Evolutionary conservation across 1,284 basidiomycete species (phyloP), one percentile per base, ranked within the genome.

Genomic region (Trametes pubescens): DNA sequence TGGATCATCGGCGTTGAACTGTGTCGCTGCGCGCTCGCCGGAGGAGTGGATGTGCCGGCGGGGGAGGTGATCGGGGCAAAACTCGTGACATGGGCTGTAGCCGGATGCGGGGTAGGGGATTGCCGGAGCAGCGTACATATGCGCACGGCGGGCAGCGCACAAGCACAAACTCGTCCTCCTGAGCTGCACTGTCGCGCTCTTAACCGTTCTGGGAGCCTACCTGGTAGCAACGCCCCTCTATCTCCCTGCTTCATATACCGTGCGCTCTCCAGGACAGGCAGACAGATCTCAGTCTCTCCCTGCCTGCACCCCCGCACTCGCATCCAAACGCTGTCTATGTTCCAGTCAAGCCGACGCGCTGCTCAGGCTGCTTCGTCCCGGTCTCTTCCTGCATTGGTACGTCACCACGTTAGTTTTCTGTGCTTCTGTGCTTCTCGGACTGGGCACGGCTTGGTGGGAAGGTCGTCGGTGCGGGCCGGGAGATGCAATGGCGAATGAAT

Each of bases 91-190:
- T 26, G 22, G 51, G 47, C 22, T 24, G 29, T 52, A n/a, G 51
- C 64, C 67, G 67, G 67, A 63, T 65, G 65, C 67, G 67, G 67
- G 65, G 65, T 57, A 47, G 59, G 38, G 43, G 57, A 43, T 69
- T 65, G 63, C 67, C 67, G 67, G 67, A 61, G 61, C 46, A 35
- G 37, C 40, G 60, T 65, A 63, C 62, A 62, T 48, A 63, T 63
- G 59, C 34, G 43, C 51, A 18, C 21, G 48, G 21, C 51, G 11
- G n/a, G 32, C 46, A 8, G 37, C 51, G 10, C 57, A 26, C n/a
- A n/a, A n/a, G n/a, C n/a, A n/a, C n/a, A n/a, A n/a, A n/a, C 18
- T 22, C 52, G 61, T 14, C 57, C 61, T 59, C 51, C 62, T 63
- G 57, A 55, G 53, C 62, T 14, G 6, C 38, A 21, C 22, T 24